Evolutionary conservation across 164 flowering plant genomes (phyloP), one percentile per base, ranked within the genome.

Genomic region (Tinospora cordifolia): DNA sequence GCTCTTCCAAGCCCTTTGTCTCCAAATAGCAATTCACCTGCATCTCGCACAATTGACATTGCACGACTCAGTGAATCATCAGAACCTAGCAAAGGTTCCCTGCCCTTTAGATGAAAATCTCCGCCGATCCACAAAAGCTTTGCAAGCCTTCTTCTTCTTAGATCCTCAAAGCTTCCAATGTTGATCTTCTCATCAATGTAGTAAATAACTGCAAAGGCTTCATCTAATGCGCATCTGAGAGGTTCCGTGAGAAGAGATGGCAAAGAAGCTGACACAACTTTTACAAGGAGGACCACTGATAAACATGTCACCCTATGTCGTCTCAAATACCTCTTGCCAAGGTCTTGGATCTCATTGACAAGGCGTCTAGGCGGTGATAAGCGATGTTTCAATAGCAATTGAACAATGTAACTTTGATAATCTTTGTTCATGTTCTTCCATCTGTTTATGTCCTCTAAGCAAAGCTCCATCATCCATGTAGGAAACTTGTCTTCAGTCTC

Each of bases 381-480:
- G 2, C 54, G 54, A 14, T 19, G 54, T 19, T 19, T 47, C 0
- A 19, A 47, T 47, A 47, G 4, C 17, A 47, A 13, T 47, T 47
- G 17, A 19, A 19, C 17, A 15, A 47, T 47, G 54, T 47, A 47
- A 47, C 17, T 47, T 13, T 47, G 36, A 63, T 17, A 25, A 34
- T 9, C 19, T 47, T 46, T 62, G n/a, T 19, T 70, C n/a, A 19
- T 14, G 3, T 7, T 24, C 40, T 19, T 70, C 73, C 66, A 70
- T 70, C 19, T 40, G 12, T 26, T 27, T 58, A 70, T 46, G 3
- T 70, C 73, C 14, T 44, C n/a, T n/a, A 70, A 36, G 19, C 67
- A 22, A 9, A 39, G 24, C 17, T 12, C 22, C 39, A 57, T 24
- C 34, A 39, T 58, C 71, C 71, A 69, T n/a, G 54, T 39, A 34